Base-by-base conservation (phyloP, 352 stramenopile genomes). In the Phytophthora tubulina region DNA sequence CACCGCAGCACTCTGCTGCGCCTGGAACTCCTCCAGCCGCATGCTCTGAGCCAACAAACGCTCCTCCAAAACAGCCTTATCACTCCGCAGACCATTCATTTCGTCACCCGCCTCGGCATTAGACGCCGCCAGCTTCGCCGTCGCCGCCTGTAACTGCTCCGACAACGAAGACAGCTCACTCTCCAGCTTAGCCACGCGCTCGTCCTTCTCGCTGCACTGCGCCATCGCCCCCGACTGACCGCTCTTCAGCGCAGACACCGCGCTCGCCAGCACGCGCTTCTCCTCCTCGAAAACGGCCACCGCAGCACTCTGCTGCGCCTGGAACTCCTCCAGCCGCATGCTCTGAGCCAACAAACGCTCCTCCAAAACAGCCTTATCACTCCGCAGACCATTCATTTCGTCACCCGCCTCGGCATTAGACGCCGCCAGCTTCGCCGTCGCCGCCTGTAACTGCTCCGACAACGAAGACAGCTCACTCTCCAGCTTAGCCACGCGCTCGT, bases 211-310 rank as follows among this genome's bases (percentile, higher is more conserved):
- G 33, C 8, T 65, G 55, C 54, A 61, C 31, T 58, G 53, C 21
- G 58, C 64, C 48, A 70, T 15, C 33, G 41, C 41, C 6, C 58
- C 44, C 44, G 44, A 60, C 30, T 67, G 50, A 14, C 62, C 61
- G 48, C 66, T 65, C 63, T 73, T 63, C 59, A 72, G 15, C 32
- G 7, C 31, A 50, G 33, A 68, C 39, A 77, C 63, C 45, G 75
- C 63, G 27, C 54, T 77, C 64, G 36, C 61, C 60, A 78, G 35
- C 48, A 46, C 38, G 57, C 53, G n/a, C 62, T 72, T 78, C 67
- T 78, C 55, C 33, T 70, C 60, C 54, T 78, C 61, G 52, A 76
- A 39, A 11, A 51, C 55, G 36, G 42, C 27, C 65, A 65, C 17
- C 38, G 39, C 63, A 65, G 64, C 56, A 57, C 39, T 39, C 49